Percentiles rank a stretch among this genome's conserved stretches.
Conservation (phyloP, 1,139 yeast species). For the Arxiozyma telluris region DNA sequence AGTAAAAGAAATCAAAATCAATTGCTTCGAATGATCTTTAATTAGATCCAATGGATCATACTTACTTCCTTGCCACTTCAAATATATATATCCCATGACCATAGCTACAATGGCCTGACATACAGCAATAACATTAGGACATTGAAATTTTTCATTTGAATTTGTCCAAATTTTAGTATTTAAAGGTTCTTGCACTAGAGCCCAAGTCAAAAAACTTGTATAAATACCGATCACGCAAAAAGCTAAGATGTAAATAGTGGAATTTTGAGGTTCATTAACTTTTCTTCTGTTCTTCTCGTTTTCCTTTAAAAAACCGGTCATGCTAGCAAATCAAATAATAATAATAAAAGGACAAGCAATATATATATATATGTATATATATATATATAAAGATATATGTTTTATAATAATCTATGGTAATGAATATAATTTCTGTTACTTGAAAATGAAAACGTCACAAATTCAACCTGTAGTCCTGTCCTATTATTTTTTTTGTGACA, state of each 20-base stretch:
- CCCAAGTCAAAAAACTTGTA: conserved; percentile 83
- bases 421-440: background rate
- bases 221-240: conserved; percentile 68
- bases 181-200: conserved; percentile 80
- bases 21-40: conserved; percentile 32
- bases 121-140: conserved; percentile 67
- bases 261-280: background rate
- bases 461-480: background rate
- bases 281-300: background rate
- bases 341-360: background rate
- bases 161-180: conserved; percentile 70
- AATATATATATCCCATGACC: conserved; percentile 55
- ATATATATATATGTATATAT: no score
- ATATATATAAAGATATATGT: no score
- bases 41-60: conserved; percentile 18
- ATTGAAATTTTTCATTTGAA: conserved; percentile 49
- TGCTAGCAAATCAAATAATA: background rate
- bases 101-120: conserved; percentile 70
- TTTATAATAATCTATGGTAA: no score
- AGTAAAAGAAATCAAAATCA: conserved; percentile 60
- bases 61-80: conserved; percentile 33
- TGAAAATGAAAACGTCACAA: background rate
- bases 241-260: conserved; percentile 23
- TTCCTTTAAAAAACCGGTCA: background rate
- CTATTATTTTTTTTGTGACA: background rate